These are phyloP conservation scores for Petunia hybrid DNA, from an alignment of 305 asterid genomes.

Conservation along the genomic window DNA sequence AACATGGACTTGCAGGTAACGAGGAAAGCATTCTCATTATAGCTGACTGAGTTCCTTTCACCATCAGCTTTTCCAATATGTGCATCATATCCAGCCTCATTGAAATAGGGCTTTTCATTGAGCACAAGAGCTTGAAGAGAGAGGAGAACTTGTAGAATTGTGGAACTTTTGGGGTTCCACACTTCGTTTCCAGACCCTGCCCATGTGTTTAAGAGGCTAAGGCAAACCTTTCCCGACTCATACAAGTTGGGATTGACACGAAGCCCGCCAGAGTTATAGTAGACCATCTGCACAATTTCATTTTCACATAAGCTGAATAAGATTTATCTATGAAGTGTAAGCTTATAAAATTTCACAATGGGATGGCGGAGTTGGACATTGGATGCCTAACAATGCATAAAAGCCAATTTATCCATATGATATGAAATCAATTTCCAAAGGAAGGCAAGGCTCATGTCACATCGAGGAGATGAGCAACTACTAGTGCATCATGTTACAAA, in stretches of 20 bases:
- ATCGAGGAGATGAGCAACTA: conserved; percentile 14
- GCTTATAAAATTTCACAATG: not conserved
- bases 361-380: not conserved
- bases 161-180: conserved; percentile 82
- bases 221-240: conserved; percentile 91
- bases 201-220: conserved; percentile 94
- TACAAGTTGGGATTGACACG: conserved; percentile 93
- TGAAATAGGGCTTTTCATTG: conserved; percentile 87
- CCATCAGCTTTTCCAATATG: conserved; percentile 91
- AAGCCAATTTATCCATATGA: not conserved
- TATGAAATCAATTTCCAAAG: not conserved
- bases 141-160: conserved; percentile 86
- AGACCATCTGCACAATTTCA: conserved; percentile 71
- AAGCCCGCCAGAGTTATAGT: conserved; percentile 91
- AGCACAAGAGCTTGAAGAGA: conserved; percentile 97
- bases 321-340: not conserved
- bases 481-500: conserved; percentile 25
- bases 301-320: conserved; percentile 15
- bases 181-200: conserved; percentile 83
- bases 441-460: conserved; percentile 21
- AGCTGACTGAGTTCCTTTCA: conserved; percentile 79
- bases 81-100: conserved; percentile 91
- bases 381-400: not conserved
- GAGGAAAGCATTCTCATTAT: conserved; percentile 92
- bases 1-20: conserved; percentile 87